Percentiles rank a stretch among this genome's conserved stretches.
phyloP scores from a whole-genome alignment of 2,329 filamentous ascomycete genomes.

The Colletotrichum falcatum region DNA sequence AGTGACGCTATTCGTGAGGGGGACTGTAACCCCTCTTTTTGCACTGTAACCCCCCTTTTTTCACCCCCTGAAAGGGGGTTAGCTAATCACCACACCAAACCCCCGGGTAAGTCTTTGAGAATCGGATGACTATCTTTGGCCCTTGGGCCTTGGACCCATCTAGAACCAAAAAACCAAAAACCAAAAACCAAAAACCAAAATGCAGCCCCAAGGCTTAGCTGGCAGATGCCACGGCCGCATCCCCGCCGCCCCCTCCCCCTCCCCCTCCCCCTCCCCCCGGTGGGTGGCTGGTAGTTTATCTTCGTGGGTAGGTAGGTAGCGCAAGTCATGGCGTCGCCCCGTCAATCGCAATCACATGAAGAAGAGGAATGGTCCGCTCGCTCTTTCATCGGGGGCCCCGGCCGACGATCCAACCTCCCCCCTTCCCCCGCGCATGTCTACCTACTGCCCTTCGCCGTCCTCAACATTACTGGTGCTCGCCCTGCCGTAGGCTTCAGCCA shows the following conservation, averaged over 20 bases:
- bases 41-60: too few species aligned
- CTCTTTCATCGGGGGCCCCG: not conserved
- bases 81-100: too few species aligned
- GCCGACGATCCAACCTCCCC: not conserved
- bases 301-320: not conserved
- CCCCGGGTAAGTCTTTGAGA: slow-evolving; percentile 10
- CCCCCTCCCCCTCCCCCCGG: not conserved
- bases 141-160: not conserved
- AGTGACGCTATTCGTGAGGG: too few species aligned
- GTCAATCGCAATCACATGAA: slow-evolving; percentile 19
- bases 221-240: slow-evolving; percentile 13
- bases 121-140: slow-evolving; percentile 8
- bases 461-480: slow-evolving; percentile 16
- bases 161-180: slow-evolving; percentile 18
- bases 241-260: not conserved
- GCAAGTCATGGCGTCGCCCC: not conserved
- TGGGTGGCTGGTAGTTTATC: not conserved
- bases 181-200: too few species aligned
- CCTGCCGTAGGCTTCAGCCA: slow-evolving; percentile 65
- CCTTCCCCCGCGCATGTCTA: not conserved
- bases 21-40: too few species aligned
- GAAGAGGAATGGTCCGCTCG: not conserved
- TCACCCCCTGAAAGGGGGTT: too few species aligned
- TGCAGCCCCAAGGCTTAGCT: not conserved
- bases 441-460: slow-evolving; percentile 3